Conservation (phyloP, 2,329 filamentous ascomycete genomes). For the Fusarium pseudocircinatum region DNA sequence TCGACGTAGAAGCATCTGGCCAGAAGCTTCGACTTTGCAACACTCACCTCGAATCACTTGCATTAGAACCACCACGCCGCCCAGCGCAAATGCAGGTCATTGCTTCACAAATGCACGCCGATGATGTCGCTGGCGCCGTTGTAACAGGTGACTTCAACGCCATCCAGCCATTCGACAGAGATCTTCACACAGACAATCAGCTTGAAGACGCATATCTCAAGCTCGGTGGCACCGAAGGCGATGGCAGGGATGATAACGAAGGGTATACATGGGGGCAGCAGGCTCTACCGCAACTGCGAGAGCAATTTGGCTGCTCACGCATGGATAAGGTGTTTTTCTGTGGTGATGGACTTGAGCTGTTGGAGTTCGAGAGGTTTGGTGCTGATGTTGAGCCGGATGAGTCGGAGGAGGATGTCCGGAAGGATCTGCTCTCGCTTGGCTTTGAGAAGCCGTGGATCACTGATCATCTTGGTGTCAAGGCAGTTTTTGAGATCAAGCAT, state of each 20-base stretch:
- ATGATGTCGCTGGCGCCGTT: conserved; percentile 52
- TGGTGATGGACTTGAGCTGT: conserved; percentile 44
- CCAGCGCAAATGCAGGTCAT: conserved; percentile 59
- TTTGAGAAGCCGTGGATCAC: conserved; percentile 18
- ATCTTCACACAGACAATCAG: conserved; percentile 57
- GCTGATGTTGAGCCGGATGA: conserved; percentile 48
- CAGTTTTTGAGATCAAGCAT: not conserved
- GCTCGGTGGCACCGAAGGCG: conserved; percentile 61
- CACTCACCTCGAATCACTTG: conserved; percentile 66
- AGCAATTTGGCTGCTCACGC: conserved; percentile 59
- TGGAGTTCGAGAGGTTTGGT: conserved; percentile 58
- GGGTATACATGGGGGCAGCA: conserved; percentile 70
- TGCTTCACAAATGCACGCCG: conserved; percentile 53
- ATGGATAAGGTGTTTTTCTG: conserved; percentile 65
- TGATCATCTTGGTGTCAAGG: conserved; percentile 13
- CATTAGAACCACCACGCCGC: conserved; percentile 57
- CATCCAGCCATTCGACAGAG: conserved; percentile 63
- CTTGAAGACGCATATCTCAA: conserved; percentile 64
- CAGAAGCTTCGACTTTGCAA: conserved; percentile 61
- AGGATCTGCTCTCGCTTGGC: conserved; percentile 2
- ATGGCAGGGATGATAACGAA: conserved; percentile 42
- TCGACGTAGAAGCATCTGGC: conserved; percentile 49
- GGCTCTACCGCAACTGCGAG: conserved; percentile 50
- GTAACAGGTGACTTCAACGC: conserved; percentile 68
- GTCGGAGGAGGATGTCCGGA: not conserved